Conservation (phyloP, 805 yeast species). For the Ogataea kodamae region DNA sequence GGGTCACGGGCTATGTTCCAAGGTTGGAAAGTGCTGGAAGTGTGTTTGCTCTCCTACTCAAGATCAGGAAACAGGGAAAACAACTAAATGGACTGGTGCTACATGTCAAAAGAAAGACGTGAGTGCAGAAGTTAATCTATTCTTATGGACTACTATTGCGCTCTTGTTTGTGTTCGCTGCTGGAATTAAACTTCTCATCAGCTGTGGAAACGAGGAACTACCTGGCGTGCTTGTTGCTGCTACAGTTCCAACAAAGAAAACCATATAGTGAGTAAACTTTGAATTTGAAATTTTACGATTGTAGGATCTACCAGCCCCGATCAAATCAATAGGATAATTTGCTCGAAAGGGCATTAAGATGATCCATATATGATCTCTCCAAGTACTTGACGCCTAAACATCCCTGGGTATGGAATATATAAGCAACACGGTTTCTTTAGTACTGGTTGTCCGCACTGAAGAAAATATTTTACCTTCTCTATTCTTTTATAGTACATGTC, state of each 20-base stretch:
- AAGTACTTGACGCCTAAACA: conserved; percentile 65
- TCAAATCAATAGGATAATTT: conserved; percentile 25
- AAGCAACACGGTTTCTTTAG: conserved; percentile 69
- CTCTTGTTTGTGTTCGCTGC: conserved; percentile 42
- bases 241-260: conserved; percentile 41
- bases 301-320: conserved; percentile 72
- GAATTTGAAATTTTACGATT: conserved; percentile 21
- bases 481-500: conserved; percentile 7
- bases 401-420: conserved; percentile 36
- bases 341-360: conserved; percentile 67
- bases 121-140: conserved; percentile 60
- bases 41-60: conserved; percentile 48
- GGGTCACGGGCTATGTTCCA: conserved; percentile 51
- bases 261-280: conserved; percentile 16
- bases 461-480: conserved; percentile 14
- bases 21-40: conserved; percentile 43
- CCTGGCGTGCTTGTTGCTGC: conserved; percentile 70
- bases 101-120: conserved; percentile 69
- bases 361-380: conserved; percentile 60
- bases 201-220: conserved; percentile 57
- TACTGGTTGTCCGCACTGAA: conserved; percentile 76
- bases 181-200: conserved; percentile 51
- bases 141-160: conserved; percentile 62
- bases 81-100: conserved; percentile 53
- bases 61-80: conserved; percentile 39